These are phyloP conservation scores for Tagetes erecta DNA, from an alignment of 129 eudicot species.

Conservation along the genomic window DNA sequence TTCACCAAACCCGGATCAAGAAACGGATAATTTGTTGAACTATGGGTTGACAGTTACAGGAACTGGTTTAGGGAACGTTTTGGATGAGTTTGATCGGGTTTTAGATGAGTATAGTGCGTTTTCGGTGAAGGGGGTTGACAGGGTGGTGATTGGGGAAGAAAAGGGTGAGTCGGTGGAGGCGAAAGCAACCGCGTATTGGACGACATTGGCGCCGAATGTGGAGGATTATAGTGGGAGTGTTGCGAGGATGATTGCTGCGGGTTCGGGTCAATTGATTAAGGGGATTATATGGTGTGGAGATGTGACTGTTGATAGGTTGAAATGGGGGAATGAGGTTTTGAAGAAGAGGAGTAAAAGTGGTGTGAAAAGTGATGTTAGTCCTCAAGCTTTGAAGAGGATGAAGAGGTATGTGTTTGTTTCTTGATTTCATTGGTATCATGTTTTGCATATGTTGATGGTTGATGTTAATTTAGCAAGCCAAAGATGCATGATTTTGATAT, in stretches of 20 bases:
- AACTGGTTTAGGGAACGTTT: constrained; percentile 47
- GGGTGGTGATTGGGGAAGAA: constrained; percentile 48
- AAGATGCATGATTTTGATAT: not conserved
- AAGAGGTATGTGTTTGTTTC: constrained; percentile 46
- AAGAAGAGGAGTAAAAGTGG: constrained; percentile 50
- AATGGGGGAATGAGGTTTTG: constrained; percentile 79
- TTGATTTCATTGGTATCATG: not conserved
- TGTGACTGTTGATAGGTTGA: constrained; percentile 78
- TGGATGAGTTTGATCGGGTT: constrained; percentile 54
- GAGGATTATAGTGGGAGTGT: constrained; percentile 78
- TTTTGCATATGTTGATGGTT: not conserved
- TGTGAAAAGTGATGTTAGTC: constrained; percentile 53
- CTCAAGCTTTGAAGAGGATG: constrained; percentile 57
- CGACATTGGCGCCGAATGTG: constrained; percentile 88
- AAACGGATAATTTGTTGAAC: constrained; percentile 47
- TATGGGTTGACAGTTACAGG: constrained; percentile 75
- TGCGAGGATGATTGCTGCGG: constrained; percentile 76
- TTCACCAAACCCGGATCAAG: constrained; percentile 6
- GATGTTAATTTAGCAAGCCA: not conserved
- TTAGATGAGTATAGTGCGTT: constrained; percentile 73
- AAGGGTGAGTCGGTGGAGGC: constrained; percentile 43
- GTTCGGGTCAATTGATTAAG: constrained; percentile 75
- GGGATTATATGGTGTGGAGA: constrained; percentile 99
- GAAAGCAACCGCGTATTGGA: constrained; percentile 86
- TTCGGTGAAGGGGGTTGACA: constrained; percentile 54